Conservation (phyloP, 768 basidiomycete genomes). For the Boletus pseudo-olivaceus region DNA sequence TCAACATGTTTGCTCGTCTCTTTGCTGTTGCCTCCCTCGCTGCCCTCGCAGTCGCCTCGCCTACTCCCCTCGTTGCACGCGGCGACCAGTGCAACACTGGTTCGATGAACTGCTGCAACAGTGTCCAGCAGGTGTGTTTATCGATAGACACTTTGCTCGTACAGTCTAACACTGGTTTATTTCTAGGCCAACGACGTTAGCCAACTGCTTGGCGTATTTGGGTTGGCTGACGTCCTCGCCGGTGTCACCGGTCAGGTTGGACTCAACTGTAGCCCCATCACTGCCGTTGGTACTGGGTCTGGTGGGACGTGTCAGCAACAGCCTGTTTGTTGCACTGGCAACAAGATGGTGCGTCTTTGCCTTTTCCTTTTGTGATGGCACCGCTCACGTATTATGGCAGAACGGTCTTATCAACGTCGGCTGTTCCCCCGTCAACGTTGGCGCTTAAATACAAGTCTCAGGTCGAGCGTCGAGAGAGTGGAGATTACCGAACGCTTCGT, state of each 20-base stretch:
- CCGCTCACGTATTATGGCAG: not conserved
- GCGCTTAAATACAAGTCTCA: not conserved
- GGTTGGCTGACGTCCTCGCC: not conserved
- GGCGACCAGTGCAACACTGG: slow-evolving; percentile 12
- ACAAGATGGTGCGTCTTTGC: not conserved
- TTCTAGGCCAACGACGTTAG: not conserved
- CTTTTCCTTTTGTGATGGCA: not conserved
- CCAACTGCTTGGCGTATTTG: not conserved
- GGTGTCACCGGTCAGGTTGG: slow-evolving; percentile 5
- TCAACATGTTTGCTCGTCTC: slow-evolving; percentile 18
- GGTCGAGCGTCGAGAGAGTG: not conserved
- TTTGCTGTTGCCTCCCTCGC: slow-evolving; percentile 16
- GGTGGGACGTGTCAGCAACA: not conserved
- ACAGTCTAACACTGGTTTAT: not conserved
- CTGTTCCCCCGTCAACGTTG: slow-evolving; percentile 7
- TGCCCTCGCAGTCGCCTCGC: slow-evolving; percentile 12
- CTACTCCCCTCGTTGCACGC: slow-evolving; percentile 1
- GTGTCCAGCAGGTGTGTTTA: not conserved
- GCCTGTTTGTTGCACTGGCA: slow-evolving; percentile 13
- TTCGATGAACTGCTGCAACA: slow-evolving; percentile 12
- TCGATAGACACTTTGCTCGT: rapidly evolving
- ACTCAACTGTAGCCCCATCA: not conserved
- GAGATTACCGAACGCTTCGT: not conserved
- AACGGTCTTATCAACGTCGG: slow-evolving; percentile 9
- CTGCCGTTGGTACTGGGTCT: not conserved